Conservation (phyloP, 306 rosid genomes). For the Vigna mungo region DNA sequence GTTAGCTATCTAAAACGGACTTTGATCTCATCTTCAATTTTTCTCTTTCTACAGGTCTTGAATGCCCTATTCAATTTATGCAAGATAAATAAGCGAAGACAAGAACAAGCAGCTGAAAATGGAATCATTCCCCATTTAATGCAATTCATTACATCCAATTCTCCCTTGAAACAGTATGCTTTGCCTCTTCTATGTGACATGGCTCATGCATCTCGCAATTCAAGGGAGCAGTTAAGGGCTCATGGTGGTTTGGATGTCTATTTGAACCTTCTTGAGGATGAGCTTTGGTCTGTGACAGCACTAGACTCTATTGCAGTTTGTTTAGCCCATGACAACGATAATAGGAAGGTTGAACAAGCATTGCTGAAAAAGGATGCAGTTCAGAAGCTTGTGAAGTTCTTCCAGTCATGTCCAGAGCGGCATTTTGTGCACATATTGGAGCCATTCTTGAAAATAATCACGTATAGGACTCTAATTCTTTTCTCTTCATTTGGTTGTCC, state of each 20-base stretch:
- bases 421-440: slow-evolving; percentile 96
- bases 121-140: slow-evolving; percentile 98
- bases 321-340: slow-evolving; percentile 95
- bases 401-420: slow-evolving; percentile 95
- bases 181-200: slow-evolving; percentile 96
- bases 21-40: slow-evolving; percentile 27
- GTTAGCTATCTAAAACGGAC: slow-evolving; percentile 28
- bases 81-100: slow-evolving; percentile 99
- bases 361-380: slow-evolving; percentile 93
- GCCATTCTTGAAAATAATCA: slow-evolving; percentile 97
- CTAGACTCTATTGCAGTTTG: slow-evolving; percentile 97
- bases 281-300: slow-evolving; percentile 94
- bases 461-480: slow-evolving; percentile 59
- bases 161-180: slow-evolving; percentile 88
- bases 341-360: slow-evolving; percentile 94
- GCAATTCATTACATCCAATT: slow-evolving; percentile 88
- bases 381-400: slow-evolving; percentile 94
- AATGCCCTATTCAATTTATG: slow-evolving; percentile 94
- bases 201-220: slow-evolving; percentile 99
- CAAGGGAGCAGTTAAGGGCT: slow-evolving; percentile 98
- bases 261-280: slow-evolving; percentile 96
- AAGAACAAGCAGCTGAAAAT: slow-evolving; percentile 99
- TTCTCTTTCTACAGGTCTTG: slow-evolving; percentile 68
- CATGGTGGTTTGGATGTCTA: slow-evolving; percentile 99
- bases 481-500: slow-evolving; percentile 30